Evolutionary conservation across 768 basidiomycete genomes (phyloP).

Genomic region (Amanita jacksonii): DNA sequence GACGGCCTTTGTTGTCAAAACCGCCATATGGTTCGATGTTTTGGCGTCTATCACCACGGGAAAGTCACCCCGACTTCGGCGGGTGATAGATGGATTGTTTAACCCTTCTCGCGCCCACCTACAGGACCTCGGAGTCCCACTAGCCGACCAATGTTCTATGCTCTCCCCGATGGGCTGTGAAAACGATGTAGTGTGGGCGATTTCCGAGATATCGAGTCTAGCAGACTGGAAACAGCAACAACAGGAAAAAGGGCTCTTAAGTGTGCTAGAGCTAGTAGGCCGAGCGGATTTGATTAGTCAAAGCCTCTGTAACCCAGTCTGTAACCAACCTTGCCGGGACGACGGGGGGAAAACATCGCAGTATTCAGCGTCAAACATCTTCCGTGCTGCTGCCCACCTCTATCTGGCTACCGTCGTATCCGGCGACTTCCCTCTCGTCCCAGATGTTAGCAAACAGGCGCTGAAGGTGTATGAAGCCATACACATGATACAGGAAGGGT

Average conservation of each 20-base stretch:
- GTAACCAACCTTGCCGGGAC: slow-evolving; percentile 13
- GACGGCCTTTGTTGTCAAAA: slow-evolving; percentile 70
- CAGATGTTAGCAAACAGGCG: slow-evolving; percentile 50
- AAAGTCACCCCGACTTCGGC: slow-evolving; percentile 45
- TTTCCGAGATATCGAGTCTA: slow-evolving; percentile 63
- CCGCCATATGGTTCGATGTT: slow-evolving; percentile 84
- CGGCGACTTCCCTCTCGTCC: slow-evolving; percentile 56
- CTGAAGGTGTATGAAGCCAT: slow-evolving; percentile 24
- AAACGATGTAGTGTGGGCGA: slow-evolving; percentile 67
- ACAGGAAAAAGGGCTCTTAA: slow-evolving; percentile 33
- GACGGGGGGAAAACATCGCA: slow-evolving; percentile 14
- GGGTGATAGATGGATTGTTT: slow-evolving; percentile 49
- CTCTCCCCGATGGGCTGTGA: slow-evolving; percentile 80
- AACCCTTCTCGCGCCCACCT: slow-evolving; percentile 33
- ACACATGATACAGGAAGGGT: slow-evolving; percentile 10
- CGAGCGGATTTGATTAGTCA: slow-evolving; percentile 43
- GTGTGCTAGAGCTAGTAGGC: slow-evolving; percentile 49
- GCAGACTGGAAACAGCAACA: slow-evolving; percentile 54
- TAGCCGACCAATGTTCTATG: slow-evolving; percentile 49
- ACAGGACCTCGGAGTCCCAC: slow-evolving; percentile 18
- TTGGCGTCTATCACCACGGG: slow-evolving; percentile 68
- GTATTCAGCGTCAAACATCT: slow-evolving; percentile 47
- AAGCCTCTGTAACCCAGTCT: slow-evolving; percentile 19
- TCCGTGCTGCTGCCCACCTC: slow-evolving; percentile 64
- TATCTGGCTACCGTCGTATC: slow-evolving; percentile 74